phyloP scores from a whole-genome alignment of 345 rosid species.

The Corymbia maculata region DNA sequence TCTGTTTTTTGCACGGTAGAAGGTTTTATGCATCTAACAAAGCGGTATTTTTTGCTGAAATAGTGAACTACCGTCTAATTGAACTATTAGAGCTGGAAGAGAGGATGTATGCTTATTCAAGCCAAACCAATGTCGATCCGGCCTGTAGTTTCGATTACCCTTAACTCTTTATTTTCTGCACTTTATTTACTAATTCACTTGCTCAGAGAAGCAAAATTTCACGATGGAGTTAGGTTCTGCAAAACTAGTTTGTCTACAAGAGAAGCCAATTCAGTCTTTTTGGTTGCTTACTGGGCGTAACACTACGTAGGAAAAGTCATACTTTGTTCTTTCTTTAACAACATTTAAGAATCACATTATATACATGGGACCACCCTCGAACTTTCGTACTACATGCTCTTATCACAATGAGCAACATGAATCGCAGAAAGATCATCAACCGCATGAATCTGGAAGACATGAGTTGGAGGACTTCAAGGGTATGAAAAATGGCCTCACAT shows the following conservation, averaged over 20 bases:
- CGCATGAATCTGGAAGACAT: not conserved
- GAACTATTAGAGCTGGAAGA: not conserved
- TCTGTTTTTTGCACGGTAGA: not conserved
- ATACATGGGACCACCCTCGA: not conserved
- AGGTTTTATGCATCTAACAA: not conserved
- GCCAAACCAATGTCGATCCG: not conserved
- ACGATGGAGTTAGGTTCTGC: too few species aligned
- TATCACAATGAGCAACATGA: not conserved
- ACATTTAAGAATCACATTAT: not conserved
- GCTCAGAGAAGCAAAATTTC: too few species aligned
- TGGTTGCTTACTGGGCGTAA: not conserved
- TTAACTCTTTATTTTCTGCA: not conserved
- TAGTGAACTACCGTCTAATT: not conserved
- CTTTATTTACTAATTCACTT: too few species aligned
- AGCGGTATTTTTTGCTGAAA: not conserved
- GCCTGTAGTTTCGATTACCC: not conserved
- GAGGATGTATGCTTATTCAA: not conserved
- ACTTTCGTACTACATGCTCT: not conserved
- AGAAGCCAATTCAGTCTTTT: too few species aligned
- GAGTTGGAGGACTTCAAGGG: not conserved
- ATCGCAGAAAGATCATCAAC: not conserved
- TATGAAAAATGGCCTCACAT: not conserved
- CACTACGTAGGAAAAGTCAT: not conserved
- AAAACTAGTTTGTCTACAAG: too few species aligned
- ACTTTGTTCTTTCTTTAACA: not conserved